A percentile compares a stretch with the other conserved stretches of the same genome.
Evolutionary conservation across 148 eudicot species (phyloP).

Genomic region (Dysphania ambrosioides): DNA sequence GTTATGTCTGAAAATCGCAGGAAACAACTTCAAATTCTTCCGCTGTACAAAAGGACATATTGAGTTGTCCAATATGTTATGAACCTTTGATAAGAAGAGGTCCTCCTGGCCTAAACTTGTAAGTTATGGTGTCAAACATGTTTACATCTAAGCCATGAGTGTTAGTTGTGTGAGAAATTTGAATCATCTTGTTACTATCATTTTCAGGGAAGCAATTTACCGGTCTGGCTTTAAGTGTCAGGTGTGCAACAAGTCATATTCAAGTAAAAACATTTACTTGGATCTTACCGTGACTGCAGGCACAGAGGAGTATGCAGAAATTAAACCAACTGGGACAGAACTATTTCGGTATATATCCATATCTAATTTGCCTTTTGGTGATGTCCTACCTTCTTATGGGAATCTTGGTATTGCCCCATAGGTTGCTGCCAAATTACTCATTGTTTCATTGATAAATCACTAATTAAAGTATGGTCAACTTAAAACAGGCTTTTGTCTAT

Average conservation of each 20-base stretch:
- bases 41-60: constrained; percentile 39
- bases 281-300: constrained; percentile 95
- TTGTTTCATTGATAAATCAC: not conserved
- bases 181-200: constrained; percentile 15
- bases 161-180: constrained; percentile 20
- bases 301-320: constrained; percentile 63
- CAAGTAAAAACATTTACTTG: constrained; percentile 83
- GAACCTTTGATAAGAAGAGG: constrained; percentile 79
- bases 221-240: constrained; percentile 87
- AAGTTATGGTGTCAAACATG: constrained; percentile 33
- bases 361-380: not conserved
- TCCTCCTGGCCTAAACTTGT: constrained; percentile 78
- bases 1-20: constrained; percentile 32
- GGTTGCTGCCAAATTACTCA: not conserved
- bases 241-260: constrained; percentile 76
- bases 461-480: not conserved
- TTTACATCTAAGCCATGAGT: not conserved
- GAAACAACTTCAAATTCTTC: constrained; percentile 32
- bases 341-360: constrained; percentile 58
- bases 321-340: constrained; percentile 68
- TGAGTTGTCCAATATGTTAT: constrained; percentile 86
- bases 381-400: not conserved
- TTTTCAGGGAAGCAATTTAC: constrained; percentile 81
- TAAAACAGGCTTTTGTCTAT: not conserved
- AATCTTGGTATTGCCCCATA: not conserved